Evolutionary conservation across 495 filamentous ascomycete species (phyloP), one percentile per base, ranked within the genome.

Genomic region (Podospora fimiseda): DNA sequence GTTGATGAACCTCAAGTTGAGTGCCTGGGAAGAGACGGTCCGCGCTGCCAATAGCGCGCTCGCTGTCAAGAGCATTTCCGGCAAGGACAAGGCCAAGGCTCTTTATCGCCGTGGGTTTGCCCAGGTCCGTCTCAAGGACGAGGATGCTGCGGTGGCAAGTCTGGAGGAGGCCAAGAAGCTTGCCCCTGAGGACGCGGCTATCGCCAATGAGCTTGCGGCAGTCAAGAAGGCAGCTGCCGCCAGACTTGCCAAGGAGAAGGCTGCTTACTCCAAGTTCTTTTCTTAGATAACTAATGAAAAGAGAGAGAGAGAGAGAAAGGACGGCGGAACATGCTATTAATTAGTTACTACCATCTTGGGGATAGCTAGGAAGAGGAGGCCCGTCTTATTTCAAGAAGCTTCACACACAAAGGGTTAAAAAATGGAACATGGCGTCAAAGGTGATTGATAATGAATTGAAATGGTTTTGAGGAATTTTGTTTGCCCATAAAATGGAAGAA

Each of bases 221-320:
- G 83, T 90, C 22, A 95, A 92, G 80, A 84, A 85, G 73, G 78
- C 74, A 49, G 78, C 86, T 38, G 79, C 80, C 43, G 87, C 82
- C 47, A 80, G 86, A 60, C 74, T 80, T 55, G 85, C 85, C 64
- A 94, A 88, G 77, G 89, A 97, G 74, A 92, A 89, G 76, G 86
- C 83, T 27, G 86, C 85, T 22, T 93, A 89, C 64, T 82, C 82
- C 72, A 96, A 90, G 74, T 91, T 91, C 74, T 97, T 97, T 62
- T 64, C 55, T 13, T 77, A 43, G 55, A 20, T 18, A 11, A 33
- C 27, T 5, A 33, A 33, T 33, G 5, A 11, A 33, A 6, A 33
- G 27, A 33, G 27, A 33, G 27, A 33, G 6, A 33, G 27, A 6
- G 6, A 33, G 27, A 33, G 27, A n/a, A n/a, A n/a, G n/a, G n/a